Evolutionary conservation across 2,329 filamentous ascomycete species (phyloP).

Genomic region (Cladorrhinum sp.): DNA sequence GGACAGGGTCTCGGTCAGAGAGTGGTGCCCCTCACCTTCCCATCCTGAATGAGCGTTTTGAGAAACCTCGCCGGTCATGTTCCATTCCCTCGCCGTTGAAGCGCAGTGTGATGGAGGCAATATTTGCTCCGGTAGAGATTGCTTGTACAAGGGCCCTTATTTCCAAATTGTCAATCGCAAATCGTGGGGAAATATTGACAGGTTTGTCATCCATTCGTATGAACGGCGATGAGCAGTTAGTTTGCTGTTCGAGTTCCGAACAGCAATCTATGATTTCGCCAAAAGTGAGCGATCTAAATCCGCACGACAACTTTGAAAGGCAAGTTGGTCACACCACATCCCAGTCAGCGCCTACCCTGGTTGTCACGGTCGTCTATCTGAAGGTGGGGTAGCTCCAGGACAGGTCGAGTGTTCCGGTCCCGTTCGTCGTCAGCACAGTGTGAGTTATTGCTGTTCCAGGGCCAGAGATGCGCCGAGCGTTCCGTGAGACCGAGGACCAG

Average conservation of each 20-base stretch:
- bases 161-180: neutral
- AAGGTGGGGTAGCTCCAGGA: neutral
- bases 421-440: neutral
- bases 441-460: neutral
- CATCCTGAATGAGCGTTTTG: neutral
- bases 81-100: neutral
- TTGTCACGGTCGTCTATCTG: neutral
- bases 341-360: neutral
- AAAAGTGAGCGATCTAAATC: neutral
- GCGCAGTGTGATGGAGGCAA: neutral
- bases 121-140: constrained; percentile 8
- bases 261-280: neutral
- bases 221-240: neutral
- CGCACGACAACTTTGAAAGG: neutral
- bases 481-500: neutral
- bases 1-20: neutral
- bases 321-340: neutral
- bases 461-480: neutral
- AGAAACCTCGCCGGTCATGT: neutral
- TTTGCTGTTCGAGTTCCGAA: neutral
- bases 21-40: neutral
- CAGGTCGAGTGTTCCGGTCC: neutral
- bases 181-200: neutral
- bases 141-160: neutral
- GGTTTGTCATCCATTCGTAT: too few relatives aligned